Evolutionary conservation across 305 asterid species (phyloP), one percentile per base, ranked within the genome.

Genomic region (Striga hermonthica): DNA sequence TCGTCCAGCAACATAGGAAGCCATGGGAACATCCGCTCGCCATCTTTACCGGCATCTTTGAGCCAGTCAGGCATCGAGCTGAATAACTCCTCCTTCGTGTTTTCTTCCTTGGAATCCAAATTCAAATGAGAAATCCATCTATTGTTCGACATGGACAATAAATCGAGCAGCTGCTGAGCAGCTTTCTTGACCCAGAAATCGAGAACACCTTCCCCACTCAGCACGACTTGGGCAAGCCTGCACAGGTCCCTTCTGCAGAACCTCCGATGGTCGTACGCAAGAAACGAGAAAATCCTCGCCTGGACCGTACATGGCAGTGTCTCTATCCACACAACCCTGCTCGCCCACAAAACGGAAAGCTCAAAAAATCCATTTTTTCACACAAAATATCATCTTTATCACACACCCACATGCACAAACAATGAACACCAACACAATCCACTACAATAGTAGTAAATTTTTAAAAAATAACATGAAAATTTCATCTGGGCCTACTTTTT

Each of bases 181-280:
- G 79, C 78, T 74, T 64, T 89, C 78, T 80, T 82, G 70, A 84
- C 96, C 96, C 89, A 88, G 78, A 86, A 90, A 79, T 84, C 75
- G 16, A 86, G 65, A 44, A 67, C 37, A 16, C 66, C 62, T 0
- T 76, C 76, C 59, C 80, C 85, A 43, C 68, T 63, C 78, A 83
- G 72, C 70, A 84, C 14, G 70, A 39, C 22, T 63, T 77, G 73
- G 11, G 93, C 90, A 44, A 88, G 85, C 34, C 73, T 75, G 67
- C 86, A 73, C 81, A 90, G 73, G 43, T 80, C 85, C 45, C 13
- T 78, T 37, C 34, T 38, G 55, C 74, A 72, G 50, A 76, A 76
- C 36, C 74, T 88, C 77, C 67, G 76, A 28, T 74, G 71, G 10
- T 90, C 91, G 50, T 78, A 76, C 7, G 79, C 82, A 60, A 86